A percentile compares a stretch with the other conserved stretches of the same genome.
These are phyloP conservation scores for Puccinia hordei DNA, from an alignment of 1,284 basidiomycete genomes.

Conservation along the genomic window DNA sequence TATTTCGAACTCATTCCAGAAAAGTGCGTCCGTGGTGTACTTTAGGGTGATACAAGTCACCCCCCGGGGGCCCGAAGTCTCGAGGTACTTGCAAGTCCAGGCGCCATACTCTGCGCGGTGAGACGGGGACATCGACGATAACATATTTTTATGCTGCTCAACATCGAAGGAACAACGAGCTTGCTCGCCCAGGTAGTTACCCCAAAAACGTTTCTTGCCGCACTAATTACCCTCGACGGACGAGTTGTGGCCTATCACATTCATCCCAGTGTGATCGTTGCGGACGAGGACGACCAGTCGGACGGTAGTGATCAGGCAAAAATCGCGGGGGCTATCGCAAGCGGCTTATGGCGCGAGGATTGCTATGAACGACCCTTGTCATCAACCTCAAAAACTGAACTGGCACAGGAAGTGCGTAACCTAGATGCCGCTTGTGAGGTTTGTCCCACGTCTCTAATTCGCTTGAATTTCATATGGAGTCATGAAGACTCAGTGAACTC, in stretches of 20 bases:
- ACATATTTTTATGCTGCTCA: conserved; percentile 19
- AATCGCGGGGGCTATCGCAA: conserved; percentile 26
- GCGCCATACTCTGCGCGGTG: too few relatives aligned
- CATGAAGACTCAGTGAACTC: background rate
- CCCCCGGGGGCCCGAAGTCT: too few relatives aligned
- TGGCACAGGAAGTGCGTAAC: background rate
- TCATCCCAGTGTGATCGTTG: conserved; percentile 25
- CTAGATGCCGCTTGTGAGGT: conserved; percentile 31
- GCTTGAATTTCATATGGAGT: background rate
- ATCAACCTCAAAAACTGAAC: conserved; percentile 9
- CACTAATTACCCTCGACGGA: conserved; percentile 34
- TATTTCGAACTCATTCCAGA: too few relatives aligned
- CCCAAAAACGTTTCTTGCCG: conserved; percentile 16
- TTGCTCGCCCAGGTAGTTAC: conserved; percentile 36
- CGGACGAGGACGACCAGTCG: conserved; percentile 7
- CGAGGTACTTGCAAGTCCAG: too few relatives aligned
- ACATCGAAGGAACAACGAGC: conserved; percentile 40
- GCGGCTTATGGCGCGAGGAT: conserved; percentile 38
- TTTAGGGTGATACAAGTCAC: too few relatives aligned
- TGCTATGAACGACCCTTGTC: conserved; percentile 21
- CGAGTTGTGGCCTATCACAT: conserved; percentile 26
- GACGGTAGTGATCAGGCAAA: conserved; percentile 36
- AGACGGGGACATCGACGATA: background rate
- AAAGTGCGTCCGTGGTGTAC: too few relatives aligned
- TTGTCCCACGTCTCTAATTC: background rate